Percentiles rank a stretch among this genome's conserved stretches.
phyloP scores from a whole-genome alignment of 2,329 filamentous ascomycete species.

The Cladophialophora carrionii region DNA sequence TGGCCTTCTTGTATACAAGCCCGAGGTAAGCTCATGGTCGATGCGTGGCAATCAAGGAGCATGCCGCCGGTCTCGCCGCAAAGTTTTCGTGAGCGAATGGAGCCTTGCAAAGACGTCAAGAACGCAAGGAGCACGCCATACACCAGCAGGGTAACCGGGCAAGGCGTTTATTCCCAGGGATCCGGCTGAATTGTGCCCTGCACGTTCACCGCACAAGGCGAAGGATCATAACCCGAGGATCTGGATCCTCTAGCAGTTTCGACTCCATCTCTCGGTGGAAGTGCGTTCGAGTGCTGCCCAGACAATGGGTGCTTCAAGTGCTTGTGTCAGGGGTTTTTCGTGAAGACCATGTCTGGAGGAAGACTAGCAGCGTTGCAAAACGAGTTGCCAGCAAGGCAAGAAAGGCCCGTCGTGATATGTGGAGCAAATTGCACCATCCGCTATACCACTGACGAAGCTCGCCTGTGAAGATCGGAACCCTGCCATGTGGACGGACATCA shows the following conservation, averaged over 20 bases:
- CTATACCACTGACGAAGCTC: neutral
- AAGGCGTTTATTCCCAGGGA: neutral
- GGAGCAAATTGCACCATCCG: conserved; percentile 17
- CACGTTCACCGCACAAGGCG: neutral
- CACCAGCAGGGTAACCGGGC: neutral
- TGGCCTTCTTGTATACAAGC: neutral
- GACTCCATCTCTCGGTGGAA: neutral
- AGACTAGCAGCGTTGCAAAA: neutral
- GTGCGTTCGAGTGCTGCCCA: neutral
- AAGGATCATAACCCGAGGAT: neutral
- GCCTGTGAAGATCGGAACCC: neutral
- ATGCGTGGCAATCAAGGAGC: neutral
- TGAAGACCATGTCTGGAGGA: neutral
- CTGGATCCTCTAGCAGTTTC: neutral
- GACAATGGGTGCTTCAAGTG: neutral
- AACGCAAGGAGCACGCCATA: conserved; percentile 15
- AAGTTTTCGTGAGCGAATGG: neutral
- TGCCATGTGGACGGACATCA: conserved; percentile 15
- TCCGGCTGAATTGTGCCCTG: neutral
- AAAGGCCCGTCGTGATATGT: conserved; percentile 14
- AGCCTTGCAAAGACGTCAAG: conserved; percentile 11
- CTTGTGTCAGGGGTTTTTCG: neutral
- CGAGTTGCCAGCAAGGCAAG: neutral
- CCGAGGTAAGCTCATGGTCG: neutral
- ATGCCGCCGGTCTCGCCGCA: neutral